These are phyloP conservation scores for Purpureocillium lavendulum DNA, from an alignment of 2,329 filamentous ascomycete genomes.

Conservation along the genomic window DNA sequence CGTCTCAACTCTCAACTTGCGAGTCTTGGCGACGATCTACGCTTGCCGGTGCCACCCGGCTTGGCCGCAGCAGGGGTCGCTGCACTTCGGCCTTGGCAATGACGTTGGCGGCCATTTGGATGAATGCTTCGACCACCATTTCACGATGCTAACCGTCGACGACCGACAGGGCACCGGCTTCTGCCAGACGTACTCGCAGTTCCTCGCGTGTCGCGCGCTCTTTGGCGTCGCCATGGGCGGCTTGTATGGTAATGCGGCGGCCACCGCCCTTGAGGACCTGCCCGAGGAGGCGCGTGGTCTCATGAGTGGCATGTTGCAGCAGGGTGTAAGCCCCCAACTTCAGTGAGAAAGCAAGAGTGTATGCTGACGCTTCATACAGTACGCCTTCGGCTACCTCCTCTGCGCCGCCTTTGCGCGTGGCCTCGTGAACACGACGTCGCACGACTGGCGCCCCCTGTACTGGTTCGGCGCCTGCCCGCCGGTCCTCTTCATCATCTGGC, in stretches of 20 bases:
- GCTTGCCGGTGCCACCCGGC: slow-evolving; percentile 7
- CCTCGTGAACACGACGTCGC: slow-evolving; percentile 66
- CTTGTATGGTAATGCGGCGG: slow-evolving; percentile 68
- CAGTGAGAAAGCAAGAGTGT: no score
- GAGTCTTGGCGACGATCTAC: background rate
- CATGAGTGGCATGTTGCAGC: slow-evolving; percentile 68
- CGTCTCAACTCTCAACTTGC: no score
- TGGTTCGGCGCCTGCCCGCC: slow-evolving; percentile 85
- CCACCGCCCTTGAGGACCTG: slow-evolving; percentile 70
- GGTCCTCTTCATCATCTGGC: slow-evolving; percentile 70
- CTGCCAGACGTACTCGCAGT: slow-evolving; percentile 57
- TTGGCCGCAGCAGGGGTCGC: slow-evolving; percentile 4
- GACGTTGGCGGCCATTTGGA: no score
- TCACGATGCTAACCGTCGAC: background rate
- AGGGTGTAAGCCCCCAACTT: slow-evolving; percentile 39
- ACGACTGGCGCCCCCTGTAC: slow-evolving; percentile 77
- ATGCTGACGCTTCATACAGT: slow-evolving; percentile 24
- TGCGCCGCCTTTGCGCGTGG: slow-evolving; percentile 52
- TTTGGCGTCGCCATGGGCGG: slow-evolving; percentile 82
- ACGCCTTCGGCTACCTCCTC: slow-evolving; percentile 57
- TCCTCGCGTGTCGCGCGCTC: slow-evolving; percentile 64
- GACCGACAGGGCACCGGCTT: slow-evolving; percentile 53
- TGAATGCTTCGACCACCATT: no score
- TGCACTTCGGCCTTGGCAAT: no score
- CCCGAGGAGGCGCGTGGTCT: slow-evolving; percentile 61